phyloP scores from a whole-genome alignment of 2,329 filamentous ascomycete genomes.

The Cytospora leucostoma region DNA sequence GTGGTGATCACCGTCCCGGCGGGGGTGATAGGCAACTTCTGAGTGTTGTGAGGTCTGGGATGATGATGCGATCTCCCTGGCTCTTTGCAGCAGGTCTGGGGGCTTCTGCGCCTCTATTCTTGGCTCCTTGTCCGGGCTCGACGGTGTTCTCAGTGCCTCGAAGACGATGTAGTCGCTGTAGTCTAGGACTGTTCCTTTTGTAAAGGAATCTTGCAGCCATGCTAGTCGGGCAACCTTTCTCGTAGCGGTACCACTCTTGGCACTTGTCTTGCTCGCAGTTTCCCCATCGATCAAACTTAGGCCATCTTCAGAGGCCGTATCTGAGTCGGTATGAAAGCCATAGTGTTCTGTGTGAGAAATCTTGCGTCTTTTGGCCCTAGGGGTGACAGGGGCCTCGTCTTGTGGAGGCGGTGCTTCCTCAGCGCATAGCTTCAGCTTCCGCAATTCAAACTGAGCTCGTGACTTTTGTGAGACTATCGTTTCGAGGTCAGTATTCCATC shows the following conservation, averaged over 20 bases:
- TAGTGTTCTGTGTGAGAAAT: conserved; percentile 29
- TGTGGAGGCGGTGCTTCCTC: conserved; percentile 44
- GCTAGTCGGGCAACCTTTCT: conserved; percentile 57
- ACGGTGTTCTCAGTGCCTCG: conserved; percentile 40
- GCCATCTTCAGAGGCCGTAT: conserved; percentile 34
- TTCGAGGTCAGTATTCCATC: not conserved
- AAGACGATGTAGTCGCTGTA: conserved; percentile 56
- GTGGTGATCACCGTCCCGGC: conserved; percentile 27
- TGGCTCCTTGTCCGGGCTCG: conserved; percentile 30
- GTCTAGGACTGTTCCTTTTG: conserved; percentile 47
- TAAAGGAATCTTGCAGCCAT: conserved; percentile 60
- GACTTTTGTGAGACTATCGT: conserved; percentile 59
- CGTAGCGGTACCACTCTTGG: conserved; percentile 8
- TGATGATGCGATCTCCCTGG: conserved; percentile 14
- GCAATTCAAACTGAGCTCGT: conserved; percentile 76
- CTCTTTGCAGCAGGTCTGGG: conserved; percentile 14
- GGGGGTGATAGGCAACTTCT: conserved; percentile 18
- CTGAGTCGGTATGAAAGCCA: conserved; percentile 28
- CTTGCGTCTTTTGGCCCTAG: conserved; percentile 32
- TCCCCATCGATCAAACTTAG: not conserved
- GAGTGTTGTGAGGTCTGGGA: conserved; percentile 3
- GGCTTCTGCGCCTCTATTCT: conserved; percentile 18
- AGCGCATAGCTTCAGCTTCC: conserved; percentile 63
- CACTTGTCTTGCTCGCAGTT: not conserved
- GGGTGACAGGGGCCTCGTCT: conserved; percentile 28